These are phyloP conservation scores for Tilletia caries DNA, from an alignment of 1,284 basidiomycete species.

Conservation along the genomic window DNA sequence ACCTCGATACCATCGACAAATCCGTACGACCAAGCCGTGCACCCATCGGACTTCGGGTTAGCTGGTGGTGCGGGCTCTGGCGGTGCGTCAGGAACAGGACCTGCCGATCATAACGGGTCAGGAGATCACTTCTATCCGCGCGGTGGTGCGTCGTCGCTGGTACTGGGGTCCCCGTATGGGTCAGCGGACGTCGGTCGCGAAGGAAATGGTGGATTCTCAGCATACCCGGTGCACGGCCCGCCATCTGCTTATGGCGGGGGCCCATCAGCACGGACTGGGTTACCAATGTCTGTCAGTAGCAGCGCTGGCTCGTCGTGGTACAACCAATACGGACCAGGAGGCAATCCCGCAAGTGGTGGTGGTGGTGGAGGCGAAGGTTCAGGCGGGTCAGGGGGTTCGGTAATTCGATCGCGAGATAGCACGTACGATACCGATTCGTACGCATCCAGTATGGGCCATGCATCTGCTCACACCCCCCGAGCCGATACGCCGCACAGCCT, in stretches of 20 bases:
- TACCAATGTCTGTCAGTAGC: constrained; percentile 3
- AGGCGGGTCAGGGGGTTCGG: background rate
- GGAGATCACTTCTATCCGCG: background rate
- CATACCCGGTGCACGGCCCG: background rate
- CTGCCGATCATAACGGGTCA: background rate
- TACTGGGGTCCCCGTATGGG: background rate
- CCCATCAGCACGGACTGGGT: background rate
- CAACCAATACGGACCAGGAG: background rate
- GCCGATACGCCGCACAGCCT: background rate
- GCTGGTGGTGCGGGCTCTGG: background rate
- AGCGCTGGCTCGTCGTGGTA: constrained; percentile 1
- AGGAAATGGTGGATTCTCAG: background rate
- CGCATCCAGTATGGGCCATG: background rate
- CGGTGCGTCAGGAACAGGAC: background rate
- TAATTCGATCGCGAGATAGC: background rate
- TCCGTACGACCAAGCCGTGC: background rate
- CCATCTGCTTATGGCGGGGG: background rate
- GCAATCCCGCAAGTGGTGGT: background rate
- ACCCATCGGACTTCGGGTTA: background rate
- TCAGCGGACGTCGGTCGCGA: background rate
- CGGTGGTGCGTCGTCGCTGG: background rate
- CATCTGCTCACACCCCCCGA: background rate
- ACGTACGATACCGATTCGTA: constrained; percentile 6
- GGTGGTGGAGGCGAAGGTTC: background rate
- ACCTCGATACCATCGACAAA: background rate